Evolutionary conservation across 2,329 filamentous ascomycete species (phyloP), one percentile per base, ranked within the genome.

Genomic region (Aspergillus caelatus): DNA sequence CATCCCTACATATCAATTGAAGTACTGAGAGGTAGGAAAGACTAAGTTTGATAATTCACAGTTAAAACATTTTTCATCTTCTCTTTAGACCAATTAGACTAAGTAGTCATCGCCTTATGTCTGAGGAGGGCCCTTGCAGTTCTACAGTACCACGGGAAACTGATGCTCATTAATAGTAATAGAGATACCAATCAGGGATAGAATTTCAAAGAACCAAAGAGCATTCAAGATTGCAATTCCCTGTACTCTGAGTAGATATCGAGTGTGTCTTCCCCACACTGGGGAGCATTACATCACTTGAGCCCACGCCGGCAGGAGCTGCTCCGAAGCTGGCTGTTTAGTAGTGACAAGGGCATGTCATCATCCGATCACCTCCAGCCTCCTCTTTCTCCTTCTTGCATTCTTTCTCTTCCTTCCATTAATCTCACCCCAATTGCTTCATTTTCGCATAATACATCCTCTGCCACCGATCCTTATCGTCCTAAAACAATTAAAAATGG

Each of bases 401-500:
- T 53, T 56, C 23, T 23, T 19, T 26, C 36, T 36, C n/a, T 53
- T 32, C 36, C 32, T 26, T 39, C 50, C 36, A 16, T 28, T 14
- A n/a, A 39, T 19, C 36, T 14, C 43, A 21, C 16, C 46, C 26
- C 53, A 53, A 60, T 53, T 52, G 57, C 50, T 41, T 36, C 32
- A n/a, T 12, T 36, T 55, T 11, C 11, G 28, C 16, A n/a, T n/a
- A n/a, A 32, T 32, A 32, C 8, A 32, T 28, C 28, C 1, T 12
- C 11, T 32, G 21, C n/a, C 28, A 34, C 48, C 16, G 9, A 32
- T 34, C 12, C 46, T n/a, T 23, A n/a, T 32, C 32, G 12, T 36
- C 26, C 39, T 48, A 19, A 39, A 26, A 8, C 16, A 12, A 52
- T 12, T 7, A 36, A 72, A 55, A 64, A 81, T 80, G 78, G 68